Base-by-base conservation (phyloP, 2,329 filamentous ascomycete species). In the Rosellinia necatrix region DNA sequence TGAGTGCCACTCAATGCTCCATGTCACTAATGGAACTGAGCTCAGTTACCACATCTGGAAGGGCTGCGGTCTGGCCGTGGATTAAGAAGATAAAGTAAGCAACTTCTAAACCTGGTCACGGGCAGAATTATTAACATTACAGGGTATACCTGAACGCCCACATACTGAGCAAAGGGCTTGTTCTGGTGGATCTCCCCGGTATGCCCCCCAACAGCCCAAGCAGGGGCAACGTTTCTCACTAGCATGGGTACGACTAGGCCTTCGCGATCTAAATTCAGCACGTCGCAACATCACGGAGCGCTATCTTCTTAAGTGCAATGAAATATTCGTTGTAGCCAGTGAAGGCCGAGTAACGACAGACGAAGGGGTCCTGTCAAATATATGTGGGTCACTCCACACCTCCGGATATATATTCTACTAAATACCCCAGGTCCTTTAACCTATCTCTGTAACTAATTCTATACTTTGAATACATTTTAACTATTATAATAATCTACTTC, bases 151-250 rank as follows among this genome's bases (percentile, higher is more conserved):
- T 74, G 9, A 74, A 76, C 12, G 56, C 78, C 0, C 66, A 78
- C 56, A 78, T 81, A 15, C 62, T 81, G 7, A 78, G 76, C 53
- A 76, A 74, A 49, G 79, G 78, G 0, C 69, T 81, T 1, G 64
- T 80, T 3, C 70, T 81, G 6, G 78, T 78, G 0, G 78, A 81
- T 54, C 71, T 81, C 15, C 78, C 78, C 22, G 77, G 76, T 78
- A 69, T 19, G 64, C 32, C 21, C n/a, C 22, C 58, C 15, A 43
- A 12, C 27, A 42, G 5, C 8, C 17, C 22, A 49, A 21, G 2
- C 3, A 27, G 10, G 5, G 15, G 15, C 32, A 19, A 35, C 21
- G 12, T 35, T 21, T 21, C 15, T 15, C 29, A 25, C 40, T 59
- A 27, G 56, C 19, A 17, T 8, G 10, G 5, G 3, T 17, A 3